These are phyloP conservation scores for Pharnaceum exiguum DNA, from an alignment of 148 eudicot genomes.

Conservation along the genomic window DNA sequence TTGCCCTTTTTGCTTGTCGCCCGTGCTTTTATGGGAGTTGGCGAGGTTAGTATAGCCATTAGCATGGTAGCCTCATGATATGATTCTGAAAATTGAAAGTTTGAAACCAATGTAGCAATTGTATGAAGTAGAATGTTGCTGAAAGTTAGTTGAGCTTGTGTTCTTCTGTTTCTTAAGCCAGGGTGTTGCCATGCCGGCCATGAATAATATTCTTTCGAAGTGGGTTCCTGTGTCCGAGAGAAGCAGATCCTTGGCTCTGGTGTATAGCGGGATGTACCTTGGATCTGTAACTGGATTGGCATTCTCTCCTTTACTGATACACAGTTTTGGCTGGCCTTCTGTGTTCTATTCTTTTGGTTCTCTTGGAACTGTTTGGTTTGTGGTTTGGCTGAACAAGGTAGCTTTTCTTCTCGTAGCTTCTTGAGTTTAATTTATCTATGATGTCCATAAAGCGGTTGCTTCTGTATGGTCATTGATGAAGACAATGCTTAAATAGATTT, in stretches of 20 bases:
- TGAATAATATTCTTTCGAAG: slow-evolving; percentile 86
- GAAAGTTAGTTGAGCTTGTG: no score
- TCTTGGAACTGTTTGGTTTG: slow-evolving; percentile 86
- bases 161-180: slow-evolving; percentile 24
- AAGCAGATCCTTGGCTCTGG: slow-evolving; percentile 91
- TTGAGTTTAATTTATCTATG: no score
- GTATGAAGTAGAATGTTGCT: no score
- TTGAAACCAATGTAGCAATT: background rate
- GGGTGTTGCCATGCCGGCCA: slow-evolving; percentile 99
- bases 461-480: no score
- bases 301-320: slow-evolving; percentile 81
- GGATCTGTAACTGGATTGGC: slow-evolving; percentile 97
- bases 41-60: slow-evolving; percentile 37
- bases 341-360: slow-evolving; percentile 96
- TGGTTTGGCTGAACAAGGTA: slow-evolving; percentile 79
- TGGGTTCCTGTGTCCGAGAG: slow-evolving; percentile 98
- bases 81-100: background rate
- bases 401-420: no score
- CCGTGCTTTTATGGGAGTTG: slow-evolving; percentile 95
- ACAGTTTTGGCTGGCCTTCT: slow-evolving; percentile 87
- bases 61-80: no score
- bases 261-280: slow-evolving; percentile 98
- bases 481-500: no score
- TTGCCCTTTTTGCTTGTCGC: slow-evolving; percentile 78
- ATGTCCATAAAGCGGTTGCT: no score